Evolutionary conservation across 257 asterid genomes (phyloP).

Genomic region (Salvia miltiorrhiza): DNA sequence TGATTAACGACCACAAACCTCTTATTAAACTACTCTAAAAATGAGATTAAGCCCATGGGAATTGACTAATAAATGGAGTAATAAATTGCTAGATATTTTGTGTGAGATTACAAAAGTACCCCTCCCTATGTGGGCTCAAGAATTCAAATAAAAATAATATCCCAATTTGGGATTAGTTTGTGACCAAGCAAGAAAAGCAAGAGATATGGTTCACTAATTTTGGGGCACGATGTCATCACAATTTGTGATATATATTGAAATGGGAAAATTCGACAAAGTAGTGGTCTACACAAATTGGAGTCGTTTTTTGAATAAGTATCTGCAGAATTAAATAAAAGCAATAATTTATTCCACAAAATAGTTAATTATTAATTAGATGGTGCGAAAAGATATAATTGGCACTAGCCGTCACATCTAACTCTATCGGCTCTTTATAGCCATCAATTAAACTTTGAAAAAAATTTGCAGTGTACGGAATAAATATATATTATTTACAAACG

Average conservation of each 20-base stretch:
- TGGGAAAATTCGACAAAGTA: conserved; percentile 16
- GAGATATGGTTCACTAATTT: conserved; percentile 33
- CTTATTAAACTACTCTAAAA: background rate
- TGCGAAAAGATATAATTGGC: conserved; percentile 1
- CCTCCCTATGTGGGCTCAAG: background rate
- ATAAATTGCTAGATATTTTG: background rate
- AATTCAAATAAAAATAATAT: background rate
- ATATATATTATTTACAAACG: too few species aligned
- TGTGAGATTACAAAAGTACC: background rate
- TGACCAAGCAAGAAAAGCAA: conserved; percentile 20
- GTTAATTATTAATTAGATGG: background rate
- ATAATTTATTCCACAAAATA: background rate
- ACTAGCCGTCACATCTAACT: background rate
- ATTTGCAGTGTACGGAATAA: too few species aligned
- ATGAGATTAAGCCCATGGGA: background rate
- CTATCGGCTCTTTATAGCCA: background rate
- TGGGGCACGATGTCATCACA: conserved; percentile 6
- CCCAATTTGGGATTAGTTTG: background rate
- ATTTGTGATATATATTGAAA: conserved; percentile 6
- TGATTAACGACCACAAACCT: conserved; percentile 1
- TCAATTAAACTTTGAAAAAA: too few species aligned
- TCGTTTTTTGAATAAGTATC: conserved; percentile 16
- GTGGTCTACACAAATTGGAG: conserved; percentile 6
- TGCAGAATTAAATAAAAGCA: background rate
- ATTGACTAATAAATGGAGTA: background rate